phyloP scores from a whole-genome alignment of 2,329 filamentous ascomycete species.

The Alternaria gansuensis region DNA sequence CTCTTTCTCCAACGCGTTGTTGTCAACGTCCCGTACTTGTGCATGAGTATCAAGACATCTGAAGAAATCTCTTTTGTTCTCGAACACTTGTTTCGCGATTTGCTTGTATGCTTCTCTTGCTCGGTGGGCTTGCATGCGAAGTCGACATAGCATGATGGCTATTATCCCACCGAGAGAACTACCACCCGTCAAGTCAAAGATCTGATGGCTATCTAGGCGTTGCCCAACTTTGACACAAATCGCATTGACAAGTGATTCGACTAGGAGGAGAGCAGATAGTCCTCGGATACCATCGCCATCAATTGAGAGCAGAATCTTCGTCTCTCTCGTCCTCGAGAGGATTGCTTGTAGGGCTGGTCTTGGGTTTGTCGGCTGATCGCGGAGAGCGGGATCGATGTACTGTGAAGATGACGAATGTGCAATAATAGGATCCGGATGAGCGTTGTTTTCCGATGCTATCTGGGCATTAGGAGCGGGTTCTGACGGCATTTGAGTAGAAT shows the following conservation, averaged over 20 bases:
- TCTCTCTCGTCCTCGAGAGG: conserved; percentile 35
- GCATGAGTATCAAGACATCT: conserved; percentile 35
- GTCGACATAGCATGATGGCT: conserved; percentile 42
- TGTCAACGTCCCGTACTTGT: conserved; percentile 18
- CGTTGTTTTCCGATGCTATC: background rate
- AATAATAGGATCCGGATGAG: background rate
- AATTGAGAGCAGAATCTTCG: conserved; percentile 46
- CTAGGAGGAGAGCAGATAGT: conserved; percentile 40
- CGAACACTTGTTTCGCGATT: conserved; percentile 37
- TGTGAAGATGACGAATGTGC: conserved; percentile 12
- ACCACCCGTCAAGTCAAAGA: conserved; percentile 46
- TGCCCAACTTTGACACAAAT: conserved; percentile 40
- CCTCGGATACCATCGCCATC: conserved; percentile 47
- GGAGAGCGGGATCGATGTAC: conserved; percentile 8
- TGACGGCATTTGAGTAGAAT: background rate
- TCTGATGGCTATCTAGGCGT: conserved; percentile 39
- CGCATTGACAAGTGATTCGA: conserved; percentile 46
- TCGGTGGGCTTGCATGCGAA: conserved; percentile 42
- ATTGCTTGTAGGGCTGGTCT: conserved; percentile 14
- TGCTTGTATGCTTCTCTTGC: conserved; percentile 44
- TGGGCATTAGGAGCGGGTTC: background rate
- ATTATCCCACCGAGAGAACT: conserved; percentile 42
- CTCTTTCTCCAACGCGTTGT: conserved; percentile 30
- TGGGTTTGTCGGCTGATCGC: conserved; percentile 13
- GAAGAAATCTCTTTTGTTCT: conserved; percentile 42